Conservation (phyloP, 495 filamentous ascomycete genomes). For the Hyaloscypha variabilis region DNA sequence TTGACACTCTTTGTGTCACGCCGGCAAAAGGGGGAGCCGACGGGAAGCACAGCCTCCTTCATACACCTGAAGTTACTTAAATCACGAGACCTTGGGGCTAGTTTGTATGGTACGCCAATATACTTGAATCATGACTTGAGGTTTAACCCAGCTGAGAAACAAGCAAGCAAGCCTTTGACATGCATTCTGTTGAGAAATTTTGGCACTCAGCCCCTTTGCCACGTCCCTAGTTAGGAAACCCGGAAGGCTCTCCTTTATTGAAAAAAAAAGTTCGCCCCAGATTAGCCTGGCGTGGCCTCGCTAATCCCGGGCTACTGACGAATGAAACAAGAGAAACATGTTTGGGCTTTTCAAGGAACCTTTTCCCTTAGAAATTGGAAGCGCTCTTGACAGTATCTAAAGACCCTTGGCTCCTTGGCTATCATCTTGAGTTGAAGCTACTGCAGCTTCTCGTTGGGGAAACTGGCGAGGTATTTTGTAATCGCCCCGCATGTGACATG, state of each 20-base stretch:
- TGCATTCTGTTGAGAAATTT: background rate
- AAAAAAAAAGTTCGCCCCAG: background rate
- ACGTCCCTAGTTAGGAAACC: background rate
- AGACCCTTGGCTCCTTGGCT: background rate
- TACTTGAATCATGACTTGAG: background rate
- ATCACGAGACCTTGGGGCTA: background rate
- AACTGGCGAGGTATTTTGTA: background rate
- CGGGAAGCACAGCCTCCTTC: background rate
- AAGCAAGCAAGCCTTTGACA: background rate
- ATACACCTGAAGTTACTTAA: background rate
- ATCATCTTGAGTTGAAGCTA: background rate
- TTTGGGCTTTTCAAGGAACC: background rate
- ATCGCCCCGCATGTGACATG: background rate
- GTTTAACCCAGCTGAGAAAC: background rate
- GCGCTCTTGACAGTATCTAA: background rate
- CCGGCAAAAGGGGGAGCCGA: background rate
- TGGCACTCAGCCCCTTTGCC: background rate
- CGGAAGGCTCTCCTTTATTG: background rate
- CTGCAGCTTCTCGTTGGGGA: background rate
- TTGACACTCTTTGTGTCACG: background rate
- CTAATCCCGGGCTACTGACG: background rate
- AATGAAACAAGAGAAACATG: background rate
- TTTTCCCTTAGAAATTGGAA: background rate
- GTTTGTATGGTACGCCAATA: background rate
- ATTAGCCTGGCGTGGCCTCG: background rate